Percentiles rank a stretch among this genome's conserved stretches.
Conservation (phyloP, 1,139 yeast genomes). For the Geotrichum phurueaensis region DNA sequence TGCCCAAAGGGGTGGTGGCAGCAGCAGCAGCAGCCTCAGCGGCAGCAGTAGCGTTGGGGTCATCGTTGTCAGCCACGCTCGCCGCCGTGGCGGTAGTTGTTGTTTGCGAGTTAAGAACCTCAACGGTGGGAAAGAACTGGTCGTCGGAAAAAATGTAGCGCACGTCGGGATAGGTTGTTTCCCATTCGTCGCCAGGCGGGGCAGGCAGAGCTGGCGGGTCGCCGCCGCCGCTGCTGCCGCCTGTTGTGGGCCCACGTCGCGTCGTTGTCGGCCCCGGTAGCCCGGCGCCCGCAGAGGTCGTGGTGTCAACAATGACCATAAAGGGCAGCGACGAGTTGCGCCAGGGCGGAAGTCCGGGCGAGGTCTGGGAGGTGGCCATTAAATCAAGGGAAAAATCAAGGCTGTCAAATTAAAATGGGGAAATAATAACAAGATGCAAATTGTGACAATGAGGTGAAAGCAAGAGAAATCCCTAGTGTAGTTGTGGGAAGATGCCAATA, state of each 20-base stretch:
- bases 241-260: not conserved
- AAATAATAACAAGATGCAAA: no score
- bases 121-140: slow-evolving; percentile 34
- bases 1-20: slow-evolving; percentile 28
- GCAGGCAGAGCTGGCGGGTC: not conserved
- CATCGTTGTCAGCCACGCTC: not conserved
- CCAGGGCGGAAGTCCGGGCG: slow-evolving; percentile 17
- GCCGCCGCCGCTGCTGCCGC: not conserved
- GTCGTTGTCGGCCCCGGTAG: slow-evolving; percentile 2
- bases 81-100: not conserved
- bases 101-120: slow-evolving; percentile 27
- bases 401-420: no score
- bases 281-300: slow-evolving; percentile 13
- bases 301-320: slow-evolving; percentile 26
- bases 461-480: no score
- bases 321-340: slow-evolving; percentile 24
- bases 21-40: not conserved
- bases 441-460: no score
- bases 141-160: slow-evolving; percentile 38
- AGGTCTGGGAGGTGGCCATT: not conserved
- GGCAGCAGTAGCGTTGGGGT: not conserved
- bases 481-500: no score
- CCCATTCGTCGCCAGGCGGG: not conserved
- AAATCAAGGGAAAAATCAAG: not conserved
- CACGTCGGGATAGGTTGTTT: slow-evolving; percentile 34